Percentiles rank a stretch among this genome's conserved stretches.
phyloP scores from a whole-genome alignment of 805 yeast genomes.

The Barnettozyma botsteinii region DNA sequence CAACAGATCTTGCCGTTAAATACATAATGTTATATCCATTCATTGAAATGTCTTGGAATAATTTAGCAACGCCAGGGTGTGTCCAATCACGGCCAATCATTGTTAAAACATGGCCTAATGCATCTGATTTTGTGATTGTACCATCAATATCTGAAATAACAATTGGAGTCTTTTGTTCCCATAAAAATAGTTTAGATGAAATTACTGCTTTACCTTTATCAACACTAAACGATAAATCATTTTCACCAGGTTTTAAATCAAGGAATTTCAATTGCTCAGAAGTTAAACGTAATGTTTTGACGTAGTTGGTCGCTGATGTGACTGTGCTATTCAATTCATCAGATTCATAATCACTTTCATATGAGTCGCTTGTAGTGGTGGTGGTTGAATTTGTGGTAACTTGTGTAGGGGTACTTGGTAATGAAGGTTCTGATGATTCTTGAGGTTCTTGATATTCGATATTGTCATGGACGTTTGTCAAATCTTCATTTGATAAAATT shows the following conservation, averaged over 20 bases:
- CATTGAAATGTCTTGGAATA: conserved; percentile 76
- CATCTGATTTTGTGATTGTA: conserved; percentile 95
- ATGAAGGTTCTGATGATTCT: neutral
- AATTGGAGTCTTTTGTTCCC: conserved; percentile 82
- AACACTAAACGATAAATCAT: conserved; percentile 72
- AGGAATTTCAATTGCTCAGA: conserved; percentile 80
- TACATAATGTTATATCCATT: conserved; percentile 94
- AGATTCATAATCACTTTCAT: conserved; percentile 5
- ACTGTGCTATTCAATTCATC: conserved; percentile 9
- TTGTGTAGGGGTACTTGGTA: neutral
- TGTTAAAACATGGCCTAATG: conserved; percentile 90
- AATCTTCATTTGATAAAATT: conserved; percentile 36
- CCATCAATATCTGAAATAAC: conserved; percentile 98
- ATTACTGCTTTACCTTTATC: conserved; percentile 78
- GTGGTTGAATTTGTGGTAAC: neutral
- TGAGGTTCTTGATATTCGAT: neutral
- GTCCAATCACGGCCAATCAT: conserved; percentile 98
- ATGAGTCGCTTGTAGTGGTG: conserved; percentile 4
- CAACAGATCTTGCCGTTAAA: conserved; percentile 91
- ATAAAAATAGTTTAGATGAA: conserved; percentile 65
- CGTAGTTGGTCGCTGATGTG: conserved; percentile 38
- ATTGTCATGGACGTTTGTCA: conserved; percentile 1
- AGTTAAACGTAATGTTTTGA: conserved; percentile 84
- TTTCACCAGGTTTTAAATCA: conserved; percentile 71
- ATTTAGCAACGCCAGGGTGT: conserved; percentile 88